Percentiles rank a stretch among this genome's conserved stretches.
phyloP scores from a whole-genome alignment of 352 stramenopile genomes.

The Phytophthora vignae region DNA sequence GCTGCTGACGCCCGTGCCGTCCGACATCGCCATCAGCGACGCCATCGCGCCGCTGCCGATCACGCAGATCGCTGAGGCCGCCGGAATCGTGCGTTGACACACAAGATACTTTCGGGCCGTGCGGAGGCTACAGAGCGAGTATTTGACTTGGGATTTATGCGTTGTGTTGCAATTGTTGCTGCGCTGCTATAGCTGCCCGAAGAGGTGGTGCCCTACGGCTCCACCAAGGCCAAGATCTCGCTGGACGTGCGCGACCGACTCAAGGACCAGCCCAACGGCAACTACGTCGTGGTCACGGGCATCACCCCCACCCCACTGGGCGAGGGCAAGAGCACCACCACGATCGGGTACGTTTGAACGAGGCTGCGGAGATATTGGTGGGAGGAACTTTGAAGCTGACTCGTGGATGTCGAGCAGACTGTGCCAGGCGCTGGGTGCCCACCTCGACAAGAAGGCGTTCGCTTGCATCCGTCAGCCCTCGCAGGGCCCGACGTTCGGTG shows the following conservation, averaged over 20 bases:
- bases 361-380: background rate
- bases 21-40: constrained; percentile 86
- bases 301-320: constrained; percentile 98
- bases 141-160: constrained; percentile 18
- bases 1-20: constrained; percentile 75
- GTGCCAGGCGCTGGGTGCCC: constrained; percentile 94
- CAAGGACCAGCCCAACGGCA: constrained; percentile 88
- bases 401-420: constrained; percentile 62
- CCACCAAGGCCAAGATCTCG: constrained; percentile 93
- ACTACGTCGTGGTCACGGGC: constrained; percentile 98
- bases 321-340: constrained; percentile 99
- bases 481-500: constrained; percentile 98
- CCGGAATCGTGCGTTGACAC: constrained; percentile 69
- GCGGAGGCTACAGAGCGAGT: background rate
- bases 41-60: constrained; percentile 75
- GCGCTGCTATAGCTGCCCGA: constrained; percentile 50
- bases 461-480: constrained; percentile 98
- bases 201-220: constrained; percentile 92
- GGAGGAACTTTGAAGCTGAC: background rate
- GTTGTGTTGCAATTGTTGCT: constrained; percentile 27
- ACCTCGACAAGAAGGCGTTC: constrained; percentile 95
- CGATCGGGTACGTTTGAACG: constrained; percentile 88
- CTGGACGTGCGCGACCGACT: constrained; percentile 92
- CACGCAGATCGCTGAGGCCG: constrained; percentile 62
- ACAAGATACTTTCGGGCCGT: constrained; percentile 22